Conservation (phyloP, 2,329 filamentous ascomycete genomes). For the Metarhizium album region DNA sequence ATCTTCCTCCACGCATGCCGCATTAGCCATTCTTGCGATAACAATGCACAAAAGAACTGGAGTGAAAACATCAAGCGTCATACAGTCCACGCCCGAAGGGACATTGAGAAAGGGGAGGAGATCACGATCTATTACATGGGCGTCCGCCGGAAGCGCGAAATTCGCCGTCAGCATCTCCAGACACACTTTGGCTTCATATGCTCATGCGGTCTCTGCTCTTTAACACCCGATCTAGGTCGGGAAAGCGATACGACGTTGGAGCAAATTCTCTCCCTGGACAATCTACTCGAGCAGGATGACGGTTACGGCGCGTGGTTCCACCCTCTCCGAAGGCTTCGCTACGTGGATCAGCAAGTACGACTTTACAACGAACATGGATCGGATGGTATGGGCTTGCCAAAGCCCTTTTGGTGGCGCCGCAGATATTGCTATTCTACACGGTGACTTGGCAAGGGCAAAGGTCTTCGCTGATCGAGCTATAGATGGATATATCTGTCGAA, state of each 20-base stretch:
- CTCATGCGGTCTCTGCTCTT: neutral
- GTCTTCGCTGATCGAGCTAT: neutral
- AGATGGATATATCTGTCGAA: neutral
- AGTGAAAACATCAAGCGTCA: neutral
- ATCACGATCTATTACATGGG: neutral
- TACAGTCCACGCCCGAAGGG: neutral
- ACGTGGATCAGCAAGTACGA: neutral
- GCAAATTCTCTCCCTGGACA: neutral
- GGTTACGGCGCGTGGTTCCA: neutral
- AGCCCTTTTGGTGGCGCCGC: neutral
- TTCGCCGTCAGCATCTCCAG: neutral
- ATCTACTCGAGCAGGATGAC: neutral
- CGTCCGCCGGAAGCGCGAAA: neutral
- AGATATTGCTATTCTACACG: neutral
- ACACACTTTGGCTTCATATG: neutral
- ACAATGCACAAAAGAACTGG: neutral
- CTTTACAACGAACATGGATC: neutral
- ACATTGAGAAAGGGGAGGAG: neutral
- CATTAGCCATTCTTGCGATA: neutral
- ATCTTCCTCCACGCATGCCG: neutral
- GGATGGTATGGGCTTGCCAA: rapidly evolving
- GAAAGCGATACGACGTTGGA: neutral
- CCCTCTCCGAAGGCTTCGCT: neutral
- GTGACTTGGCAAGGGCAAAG: neutral
- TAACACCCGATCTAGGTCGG: neutral